phyloP scores from a whole-genome alignment of 129 eudicot species.

The Scalesia atractyloides region DNA sequence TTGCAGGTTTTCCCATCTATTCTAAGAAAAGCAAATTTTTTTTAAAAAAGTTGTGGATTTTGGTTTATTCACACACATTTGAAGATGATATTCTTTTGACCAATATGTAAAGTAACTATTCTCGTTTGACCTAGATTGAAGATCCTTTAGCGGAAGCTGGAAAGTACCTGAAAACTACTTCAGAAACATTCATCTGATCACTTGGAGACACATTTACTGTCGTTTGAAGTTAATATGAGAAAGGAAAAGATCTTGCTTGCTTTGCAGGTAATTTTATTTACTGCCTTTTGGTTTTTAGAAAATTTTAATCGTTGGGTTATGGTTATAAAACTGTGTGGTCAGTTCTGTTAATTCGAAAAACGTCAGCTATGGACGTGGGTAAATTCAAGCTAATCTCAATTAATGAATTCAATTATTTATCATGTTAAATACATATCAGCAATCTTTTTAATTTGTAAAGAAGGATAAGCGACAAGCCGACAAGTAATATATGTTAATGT shows the following conservation, averaged over 20 bases:
- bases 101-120: not conserved
- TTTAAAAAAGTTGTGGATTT: not conserved
- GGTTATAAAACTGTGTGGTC: too few relatives aligned
- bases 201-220: constrained; percentile 87
- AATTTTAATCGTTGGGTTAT: too few relatives aligned
- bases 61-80: not conserved
- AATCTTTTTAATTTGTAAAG: too few relatives aligned
- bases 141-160: constrained; percentile 92
- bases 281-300: too few relatives aligned
- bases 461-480: too few relatives aligned
- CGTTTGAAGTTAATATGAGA: constrained; percentile 94
- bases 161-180: constrained; percentile 90
- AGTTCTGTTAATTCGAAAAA: too few relatives aligned
- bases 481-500: too few relatives aligned
- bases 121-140: constrained; percentile 57
- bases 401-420: too few relatives aligned
- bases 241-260: constrained; percentile 85
- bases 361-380: too few relatives aligned
- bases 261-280: constrained; percentile 53
- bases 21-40: not conserved
- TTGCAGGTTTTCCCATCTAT: constrained; percentile 59
- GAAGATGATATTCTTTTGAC: not conserved
- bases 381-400: too few relatives aligned
- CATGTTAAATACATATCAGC: too few relatives aligned
- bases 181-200: constrained; percentile 86